These are phyloP conservation scores for Diaporthe sp. DNA, from an alignment of 2,329 filamentous ascomycete species.

Conservation along the genomic window DNA sequence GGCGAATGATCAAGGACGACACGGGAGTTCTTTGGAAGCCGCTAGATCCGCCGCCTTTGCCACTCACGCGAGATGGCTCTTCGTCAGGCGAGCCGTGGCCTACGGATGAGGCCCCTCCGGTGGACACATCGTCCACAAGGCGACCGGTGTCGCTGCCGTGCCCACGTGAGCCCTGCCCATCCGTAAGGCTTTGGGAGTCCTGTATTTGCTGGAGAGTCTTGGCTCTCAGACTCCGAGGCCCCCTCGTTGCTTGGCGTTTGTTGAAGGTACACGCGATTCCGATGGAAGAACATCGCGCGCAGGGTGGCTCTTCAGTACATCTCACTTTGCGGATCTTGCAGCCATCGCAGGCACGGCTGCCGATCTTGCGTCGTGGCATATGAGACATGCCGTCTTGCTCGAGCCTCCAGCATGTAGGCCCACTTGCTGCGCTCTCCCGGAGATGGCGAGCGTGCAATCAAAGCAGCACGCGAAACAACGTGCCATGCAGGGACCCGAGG, in stretches of 20 bases:
- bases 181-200: constrained; percentile 40
- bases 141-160: not conserved
- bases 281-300: constrained; percentile 54
- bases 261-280: constrained; percentile 63
- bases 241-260: constrained; percentile 54
- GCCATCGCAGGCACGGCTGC: constrained; percentile 58
- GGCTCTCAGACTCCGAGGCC: constrained; percentile 57
- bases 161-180: not conserved
- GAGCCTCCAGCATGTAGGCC: not conserved
- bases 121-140: not conserved
- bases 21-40: constrained; percentile 26
- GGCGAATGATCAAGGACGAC: constrained; percentile 43
- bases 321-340: constrained; percentile 65
- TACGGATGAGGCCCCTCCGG: not conserved
- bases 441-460: not conserved
- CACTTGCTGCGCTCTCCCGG: not conserved
- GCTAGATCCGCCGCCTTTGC: constrained; percentile 13
- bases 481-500: constrained; percentile 15
- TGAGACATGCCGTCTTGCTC: constrained; percentile 2
- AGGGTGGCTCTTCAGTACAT: constrained; percentile 59
- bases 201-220: constrained; percentile 56
- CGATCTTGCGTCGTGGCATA: constrained; percentile 44
- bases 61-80: not conserved
- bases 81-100: constrained; percentile 16
- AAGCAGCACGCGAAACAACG: not conserved